phyloP scores from a whole-genome alignment of 768 basidiomycete species.

The Termitomyces sp. region DNA sequence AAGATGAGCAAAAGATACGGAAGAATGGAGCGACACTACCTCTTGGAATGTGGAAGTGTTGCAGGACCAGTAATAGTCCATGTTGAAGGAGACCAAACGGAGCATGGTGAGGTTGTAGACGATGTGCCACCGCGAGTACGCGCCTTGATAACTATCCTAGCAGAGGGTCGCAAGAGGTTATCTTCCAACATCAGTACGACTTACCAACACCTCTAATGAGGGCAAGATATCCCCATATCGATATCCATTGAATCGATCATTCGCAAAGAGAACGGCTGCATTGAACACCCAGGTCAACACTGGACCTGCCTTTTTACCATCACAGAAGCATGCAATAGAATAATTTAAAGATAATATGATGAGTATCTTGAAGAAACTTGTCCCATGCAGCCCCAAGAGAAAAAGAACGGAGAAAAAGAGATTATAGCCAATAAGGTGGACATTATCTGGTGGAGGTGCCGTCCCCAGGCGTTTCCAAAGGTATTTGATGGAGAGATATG shows the following conservation, averaged over 20 bases:
- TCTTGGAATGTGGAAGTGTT: slow-evolving; percentile 33
- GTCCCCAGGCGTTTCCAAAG: slow-evolving; percentile 35
- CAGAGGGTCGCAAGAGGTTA: slow-evolving; percentile 1
- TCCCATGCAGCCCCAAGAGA: slow-evolving; percentile 76
- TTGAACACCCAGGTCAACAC: slow-evolving; percentile 79
- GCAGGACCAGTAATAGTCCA: slow-evolving; percentile 90
- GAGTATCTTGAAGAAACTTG: slow-evolving; percentile 74
- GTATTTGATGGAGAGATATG: slow-evolving; percentile 56
- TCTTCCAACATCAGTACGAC: slow-evolving; percentile 19
- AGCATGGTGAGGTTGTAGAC: slow-evolving; percentile 96
- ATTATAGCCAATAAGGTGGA: slow-evolving; percentile 52
- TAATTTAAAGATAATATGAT: slow-evolving; percentile 72
- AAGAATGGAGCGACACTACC: slow-evolving; percentile 26
- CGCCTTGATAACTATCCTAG: slow-evolving; percentile 65
- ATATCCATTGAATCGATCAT: slow-evolving; percentile 76
- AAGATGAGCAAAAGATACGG: not conserved
- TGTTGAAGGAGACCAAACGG: slow-evolving; percentile 85
- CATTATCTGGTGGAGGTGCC: slow-evolving; percentile 20
- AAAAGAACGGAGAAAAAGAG: slow-evolving; percentile 58
- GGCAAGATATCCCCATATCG: slow-evolving; percentile 54
- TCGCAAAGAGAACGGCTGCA: slow-evolving; percentile 64
- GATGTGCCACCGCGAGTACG: slow-evolving; percentile 91
- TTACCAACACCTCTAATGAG: slow-evolving; percentile 56
- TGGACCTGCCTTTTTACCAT: slow-evolving; percentile 42
- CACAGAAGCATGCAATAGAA: slow-evolving; percentile 44